Conservation (phyloP, 2,329 filamentous ascomycete genomes). For the Colletotrichum liriopes region DNA sequence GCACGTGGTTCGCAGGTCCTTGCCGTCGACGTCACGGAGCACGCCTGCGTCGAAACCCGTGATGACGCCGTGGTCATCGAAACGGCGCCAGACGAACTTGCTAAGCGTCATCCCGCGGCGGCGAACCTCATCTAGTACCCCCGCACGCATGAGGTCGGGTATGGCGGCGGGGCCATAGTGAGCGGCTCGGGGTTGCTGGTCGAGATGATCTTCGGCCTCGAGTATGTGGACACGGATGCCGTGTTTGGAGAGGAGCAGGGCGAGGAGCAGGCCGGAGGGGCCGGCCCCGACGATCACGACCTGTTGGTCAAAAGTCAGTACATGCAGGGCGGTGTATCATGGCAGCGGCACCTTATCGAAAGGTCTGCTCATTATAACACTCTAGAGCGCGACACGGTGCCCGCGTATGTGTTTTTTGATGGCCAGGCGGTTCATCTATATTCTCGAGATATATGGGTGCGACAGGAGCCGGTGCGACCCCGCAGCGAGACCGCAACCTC, state of each 20-base stretch:
- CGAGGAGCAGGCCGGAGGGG: constrained; percentile 65
- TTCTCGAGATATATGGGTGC: background rate
- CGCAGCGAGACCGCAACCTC: constrained; percentile 5
- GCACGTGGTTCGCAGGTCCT: constrained; percentile 59
- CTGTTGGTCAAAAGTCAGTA: constrained; percentile 4
- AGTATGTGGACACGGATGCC: constrained; percentile 68
- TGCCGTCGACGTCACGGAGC: constrained; percentile 55
- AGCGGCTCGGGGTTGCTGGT: constrained; percentile 73
- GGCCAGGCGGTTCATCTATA: background rate
- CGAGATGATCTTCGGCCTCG: constrained; percentile 68
- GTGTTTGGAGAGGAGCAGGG: constrained; percentile 67
- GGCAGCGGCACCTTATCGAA: constrained; percentile 25
- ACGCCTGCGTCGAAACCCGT: constrained; percentile 54
- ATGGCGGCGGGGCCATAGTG: constrained; percentile 74
- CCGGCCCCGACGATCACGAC: constrained; percentile 64
- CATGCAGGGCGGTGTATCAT: background rate
- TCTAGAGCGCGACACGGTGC: background rate
- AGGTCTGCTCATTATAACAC: constrained; percentile 9
- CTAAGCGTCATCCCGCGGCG: constrained; percentile 56
- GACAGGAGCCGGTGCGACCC: constrained; percentile 3
- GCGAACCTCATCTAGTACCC: constrained; percentile 65
- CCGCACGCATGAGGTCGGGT: constrained; percentile 71
- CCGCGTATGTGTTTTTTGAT: background rate
- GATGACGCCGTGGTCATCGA: constrained; percentile 54
- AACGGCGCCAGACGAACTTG: constrained; percentile 58